Evolutionary conservation across 495 filamentous ascomycete genomes (phyloP), one percentile per base, ranked within the genome.

Genomic region (Aspergillus saccharolyticus): DNA sequence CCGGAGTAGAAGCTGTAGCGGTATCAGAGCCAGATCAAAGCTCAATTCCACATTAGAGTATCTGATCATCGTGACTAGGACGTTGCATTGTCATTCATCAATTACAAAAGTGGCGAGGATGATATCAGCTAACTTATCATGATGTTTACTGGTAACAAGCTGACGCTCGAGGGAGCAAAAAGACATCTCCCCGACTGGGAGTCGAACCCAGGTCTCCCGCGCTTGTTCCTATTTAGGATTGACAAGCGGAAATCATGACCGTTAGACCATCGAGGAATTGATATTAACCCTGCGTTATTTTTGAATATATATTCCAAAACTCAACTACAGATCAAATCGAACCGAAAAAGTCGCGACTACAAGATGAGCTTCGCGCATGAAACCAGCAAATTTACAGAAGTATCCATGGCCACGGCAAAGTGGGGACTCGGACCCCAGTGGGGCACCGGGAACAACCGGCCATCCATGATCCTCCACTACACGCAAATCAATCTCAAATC

Each of bases 171-270:
- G n/a, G n/a, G n/a, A n/a, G n/a, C 21, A 30, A 50, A 50, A 50
- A 50, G 47, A 30, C 28, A 50, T 50, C 47, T 50, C 47, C 47
- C 21, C 47, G 47, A 50, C 47, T 50, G 47, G 47, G 47, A 50
- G 47, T 50, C 47, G 47, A 50, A 50, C 47, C 47, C 47, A 50
- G 47, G 47, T 50, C 47, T 50, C 47, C 47, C 47, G 47, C 47
- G 47, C 47, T 50, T 50, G 47, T 50, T 50, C 47, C 47, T 18
- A 1, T 50, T 5, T 4, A 18, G 47, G 47, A 50, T 28, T 50
- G 47, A 50, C 47, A 50, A 50, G 47, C 47, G 47, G 47, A 50
- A 50, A 50, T 50, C 47, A 50, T 50, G 47, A 50, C 47, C 47
- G 47, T 50, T 50, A 50, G 47, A 50, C 47, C 47, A 50, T 50